A percentile compares a stretch with the other conserved stretches of the same genome.
Evolutionary conservation across 225 moss, liverwort and hornwort genomes (phyloP).

Genomic region (Marchantia polymorpha): DNA sequence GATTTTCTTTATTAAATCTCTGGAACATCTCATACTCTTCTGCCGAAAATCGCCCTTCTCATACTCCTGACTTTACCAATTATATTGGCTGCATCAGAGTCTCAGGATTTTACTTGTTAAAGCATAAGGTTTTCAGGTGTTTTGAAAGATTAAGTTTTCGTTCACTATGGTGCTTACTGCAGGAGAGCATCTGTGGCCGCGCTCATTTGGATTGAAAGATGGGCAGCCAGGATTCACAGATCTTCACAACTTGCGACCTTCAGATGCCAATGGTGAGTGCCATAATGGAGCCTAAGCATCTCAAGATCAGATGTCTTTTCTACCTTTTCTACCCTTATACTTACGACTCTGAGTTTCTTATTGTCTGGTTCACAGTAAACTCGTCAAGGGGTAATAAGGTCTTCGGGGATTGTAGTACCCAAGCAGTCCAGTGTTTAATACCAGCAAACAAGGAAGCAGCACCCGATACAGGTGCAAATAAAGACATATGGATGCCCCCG

Average conservation of each 20-base stretch:
- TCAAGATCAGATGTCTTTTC: not conserved
- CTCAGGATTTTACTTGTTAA: too few species aligned
- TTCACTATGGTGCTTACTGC: constrained; percentile 12
- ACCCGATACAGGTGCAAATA: constrained; percentile 78
- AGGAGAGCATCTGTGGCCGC: constrained; percentile 97
- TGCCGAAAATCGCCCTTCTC: too few species aligned
- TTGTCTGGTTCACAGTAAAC: constrained; percentile 46
- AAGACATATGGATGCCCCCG: constrained; percentile 72
- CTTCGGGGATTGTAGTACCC: constrained; percentile 67
- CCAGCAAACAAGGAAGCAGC: constrained; percentile 89
- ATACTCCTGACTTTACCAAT: too few species aligned
- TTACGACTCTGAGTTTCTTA: not conserved
- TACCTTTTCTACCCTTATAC: too few species aligned
- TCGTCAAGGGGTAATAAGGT: constrained; percentile 89
- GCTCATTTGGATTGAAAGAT: constrained; percentile 72
- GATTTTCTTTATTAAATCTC: too few species aligned
- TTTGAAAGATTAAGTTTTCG: too few species aligned
- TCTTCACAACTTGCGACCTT: constrained; percentile 88
- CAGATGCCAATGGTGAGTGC: constrained; percentile 65
- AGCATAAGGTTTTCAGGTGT: too few species aligned
- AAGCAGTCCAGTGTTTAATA: constrained; percentile 51
- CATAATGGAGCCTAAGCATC: not conserved
- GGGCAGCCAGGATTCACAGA: constrained; percentile 75
- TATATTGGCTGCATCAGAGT: too few species aligned
- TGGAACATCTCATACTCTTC: too few species aligned